Percentiles rank a stretch among this genome's conserved stretches.
Evolutionary conservation across 192 early-diverging fungal species (phyloP).

Genomic region (Glomus cerebriforme): DNA sequence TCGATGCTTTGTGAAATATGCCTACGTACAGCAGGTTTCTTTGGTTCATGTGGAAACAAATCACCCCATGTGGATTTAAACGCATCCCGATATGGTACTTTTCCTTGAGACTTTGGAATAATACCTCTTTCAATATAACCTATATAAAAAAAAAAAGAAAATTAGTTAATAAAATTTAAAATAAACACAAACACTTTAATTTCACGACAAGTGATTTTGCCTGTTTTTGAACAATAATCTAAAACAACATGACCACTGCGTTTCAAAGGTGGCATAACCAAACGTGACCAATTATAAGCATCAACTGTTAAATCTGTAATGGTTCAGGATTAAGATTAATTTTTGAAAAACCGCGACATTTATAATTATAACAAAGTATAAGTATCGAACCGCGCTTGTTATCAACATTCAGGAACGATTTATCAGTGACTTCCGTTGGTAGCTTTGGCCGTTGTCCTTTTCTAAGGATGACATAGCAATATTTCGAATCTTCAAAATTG

Average conservation of each 20-base stretch:
- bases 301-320: conserved; percentile 30
- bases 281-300: conserved; percentile 64
- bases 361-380: not conserved
- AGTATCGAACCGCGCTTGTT: not conserved
- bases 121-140: conserved; percentile 66
- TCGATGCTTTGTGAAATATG: not conserved
- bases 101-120: conserved; percentile 70
- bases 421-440: not conserved
- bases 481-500: conserved; percentile 74
- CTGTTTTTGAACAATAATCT: conserved; percentile 62
- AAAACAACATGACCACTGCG: conserved; percentile 73
- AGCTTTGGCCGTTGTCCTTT: conserved; percentile 56
- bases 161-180: not conserved
- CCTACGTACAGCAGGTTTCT: conserved; percentile 40
- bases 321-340: not conserved
- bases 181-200: not conserved
- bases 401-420: not conserved
- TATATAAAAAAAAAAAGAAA: not conserved
- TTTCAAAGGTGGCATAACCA: conserved; percentile 78
- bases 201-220: conserved; percentile 17
- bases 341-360: no score
- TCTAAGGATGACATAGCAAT: conserved; percentile 77
- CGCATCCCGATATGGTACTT: conserved; percentile 71
- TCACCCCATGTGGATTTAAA: conserved; percentile 85
- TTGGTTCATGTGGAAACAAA: conserved; percentile 72